Evolutionary conservation across 176 grass and related monocot genomes (phyloP), one percentile per base, ranked within the genome.

Genomic region (Juncus effusus): DNA sequence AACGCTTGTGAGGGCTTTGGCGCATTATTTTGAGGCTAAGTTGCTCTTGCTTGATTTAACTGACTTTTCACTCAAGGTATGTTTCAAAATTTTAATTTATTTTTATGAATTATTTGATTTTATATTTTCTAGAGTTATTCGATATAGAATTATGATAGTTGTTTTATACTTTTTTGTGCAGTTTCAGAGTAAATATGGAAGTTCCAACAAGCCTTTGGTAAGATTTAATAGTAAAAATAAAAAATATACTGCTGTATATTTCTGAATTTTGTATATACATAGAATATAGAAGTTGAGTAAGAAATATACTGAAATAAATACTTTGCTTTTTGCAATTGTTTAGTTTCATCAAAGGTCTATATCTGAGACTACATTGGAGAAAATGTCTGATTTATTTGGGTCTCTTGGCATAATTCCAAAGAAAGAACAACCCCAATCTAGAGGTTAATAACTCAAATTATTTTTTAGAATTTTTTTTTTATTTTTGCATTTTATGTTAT

Each of bases 161-260:
- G 12, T 13, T 62, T 42, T 28, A 28, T 28, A 28, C 19, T 42
- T 13, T 12, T 45, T 71, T 42, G 16, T 82, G 70, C 76, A 99
- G 95, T 89, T 99, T 49, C 95, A 99, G 74, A 90, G 81, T 83
- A 99, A 99, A 76, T 94, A 87, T 40, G 89, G 89, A 56, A 61
- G 77, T 77, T 61, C 67, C 54, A 76, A 61, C 59, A 99, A 83
- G 78, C 65, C 51, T 78, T 62, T 41, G 64, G 89, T 99, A 74
- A 82, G 71, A 65, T 11, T 54, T 66, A 12, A 68, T 38, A 55
- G 16, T 0, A 67, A 41, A 40, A 28, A 60, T 67, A 52, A 55
- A 39, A 45, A 13, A 42, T 59, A 13, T 58, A 28, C 16, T 28
- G 19, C 19, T 28, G 40, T 8, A 28, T 72, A 10, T 56, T 58